Percentiles rank a stretch among this genome's conserved stretches.
Conservation (phyloP, 164 flowering plant species). For the Stephania japonica region DNA sequence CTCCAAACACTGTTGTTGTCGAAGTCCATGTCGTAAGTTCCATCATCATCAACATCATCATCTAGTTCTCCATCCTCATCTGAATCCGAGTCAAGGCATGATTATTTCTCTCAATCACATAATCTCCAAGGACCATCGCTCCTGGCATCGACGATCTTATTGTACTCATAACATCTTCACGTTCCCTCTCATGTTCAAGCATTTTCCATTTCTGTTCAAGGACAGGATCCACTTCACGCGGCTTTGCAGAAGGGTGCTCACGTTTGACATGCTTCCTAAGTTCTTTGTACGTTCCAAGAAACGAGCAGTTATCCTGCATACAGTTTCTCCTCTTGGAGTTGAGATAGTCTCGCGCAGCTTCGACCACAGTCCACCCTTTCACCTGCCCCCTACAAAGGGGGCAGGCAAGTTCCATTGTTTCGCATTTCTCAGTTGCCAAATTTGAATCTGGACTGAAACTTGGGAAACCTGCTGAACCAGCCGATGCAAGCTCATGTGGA, state of each 20-base stretch:
- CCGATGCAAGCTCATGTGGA: constrained; percentile 8
- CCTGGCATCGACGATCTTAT: constrained; percentile 48
- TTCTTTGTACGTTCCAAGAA: constrained; percentile 33
- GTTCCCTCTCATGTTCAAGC: constrained; percentile 44
- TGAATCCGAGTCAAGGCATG: constrained; percentile 18
- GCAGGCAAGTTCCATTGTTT: constrained; percentile 35
- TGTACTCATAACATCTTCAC: constrained; percentile 48
- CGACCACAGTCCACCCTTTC: constrained; percentile 47
- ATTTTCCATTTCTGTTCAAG: constrained; percentile 43
- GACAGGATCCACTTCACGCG: constrained; percentile 40
- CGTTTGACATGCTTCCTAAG: constrained; percentile 36
- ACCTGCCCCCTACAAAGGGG: constrained; percentile 52
- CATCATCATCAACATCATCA: constrained; percentile 23
- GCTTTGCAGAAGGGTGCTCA: constrained; percentile 38
- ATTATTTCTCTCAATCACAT: constrained; percentile 39
- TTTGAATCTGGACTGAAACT: constrained; percentile 6
- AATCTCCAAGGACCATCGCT: constrained; percentile 47
- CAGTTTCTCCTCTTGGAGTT: constrained; percentile 38
- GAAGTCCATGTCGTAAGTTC: constrained; percentile 29
- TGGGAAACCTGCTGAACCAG: constrained; percentile 7
- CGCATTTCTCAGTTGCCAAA: constrained; percentile 22
- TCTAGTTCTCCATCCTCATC: constrained; percentile 24
- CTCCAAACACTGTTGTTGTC: constrained; percentile 36
- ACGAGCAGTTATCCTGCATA: constrained; percentile 38
- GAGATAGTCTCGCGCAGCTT: constrained; percentile 39